Percentiles rank a stretch among this genome's conserved stretches.
Evolutionary conservation across 495 filamentous ascomycete species (phyloP).

Genomic region (Daldinia concentrica): DNA sequence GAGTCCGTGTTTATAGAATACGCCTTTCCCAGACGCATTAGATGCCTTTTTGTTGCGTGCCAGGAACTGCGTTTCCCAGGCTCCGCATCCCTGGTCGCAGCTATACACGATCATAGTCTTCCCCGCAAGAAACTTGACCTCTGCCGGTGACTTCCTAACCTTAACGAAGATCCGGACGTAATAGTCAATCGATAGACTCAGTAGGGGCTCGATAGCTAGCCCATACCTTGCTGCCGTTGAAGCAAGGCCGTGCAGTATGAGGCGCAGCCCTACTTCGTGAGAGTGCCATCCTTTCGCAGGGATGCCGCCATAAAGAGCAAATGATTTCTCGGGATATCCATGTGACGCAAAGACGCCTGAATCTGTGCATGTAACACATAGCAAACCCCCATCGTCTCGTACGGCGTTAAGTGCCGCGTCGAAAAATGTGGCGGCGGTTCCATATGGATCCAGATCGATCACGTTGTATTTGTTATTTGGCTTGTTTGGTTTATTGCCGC

Average conservation of each 20-base stretch:
- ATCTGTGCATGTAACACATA: slow-evolving; percentile 97
- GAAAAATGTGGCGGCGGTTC: slow-evolving; percentile 87
- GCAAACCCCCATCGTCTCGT: slow-evolving; percentile 81
- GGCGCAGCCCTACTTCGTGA: slow-evolving; percentile 88
- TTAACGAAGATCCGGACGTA: slow-evolving; percentile 93
- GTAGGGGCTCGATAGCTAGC: slow-evolving; percentile 86
- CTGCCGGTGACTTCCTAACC: slow-evolving; percentile 75
- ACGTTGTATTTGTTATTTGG: slow-evolving; percentile 75
- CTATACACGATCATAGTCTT: slow-evolving; percentile 94
- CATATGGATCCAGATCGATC: slow-evolving; percentile 97
- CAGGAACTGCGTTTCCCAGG: slow-evolving; percentile 82
- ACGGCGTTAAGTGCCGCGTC: slow-evolving; percentile 88
- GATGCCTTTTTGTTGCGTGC: slow-evolving; percentile 68
- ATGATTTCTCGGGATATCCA: slow-evolving; percentile 92
- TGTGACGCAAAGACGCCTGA: slow-evolving; percentile 92
- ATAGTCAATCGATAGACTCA: slow-evolving; percentile 94
- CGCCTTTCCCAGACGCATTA: slow-evolving; percentile 72
- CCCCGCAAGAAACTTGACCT: slow-evolving; percentile 87
- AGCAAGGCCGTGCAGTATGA: slow-evolving; percentile 83
- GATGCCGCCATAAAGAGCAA: slow-evolving; percentile 86
- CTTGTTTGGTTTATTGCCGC: slow-evolving; percentile 38
- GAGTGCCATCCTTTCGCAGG: slow-evolving; percentile 83
- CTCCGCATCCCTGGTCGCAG: slow-evolving; percentile 88
- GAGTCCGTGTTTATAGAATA: slow-evolving; percentile 77
- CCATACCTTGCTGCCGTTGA: slow-evolving; percentile 84